These are phyloP conservation scores for Paraurostyla sp. DNA, from an alignment of 73 alveolate genomes.

Conservation along the genomic window DNA sequence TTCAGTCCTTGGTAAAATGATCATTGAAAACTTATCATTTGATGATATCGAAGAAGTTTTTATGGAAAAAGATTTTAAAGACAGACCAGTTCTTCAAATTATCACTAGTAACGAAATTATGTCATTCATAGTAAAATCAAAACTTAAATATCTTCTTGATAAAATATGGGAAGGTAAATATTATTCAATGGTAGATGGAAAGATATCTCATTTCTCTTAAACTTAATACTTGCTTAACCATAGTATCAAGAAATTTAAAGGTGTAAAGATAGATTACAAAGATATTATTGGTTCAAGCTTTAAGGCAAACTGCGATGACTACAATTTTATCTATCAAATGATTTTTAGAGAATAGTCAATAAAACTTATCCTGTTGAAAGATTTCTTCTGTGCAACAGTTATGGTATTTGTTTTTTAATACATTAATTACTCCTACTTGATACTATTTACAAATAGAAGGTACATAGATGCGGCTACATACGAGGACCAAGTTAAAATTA, in stretches of 20 bases:
- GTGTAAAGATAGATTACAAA: not conserved
- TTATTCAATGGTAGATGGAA: slow-evolving; percentile 67
- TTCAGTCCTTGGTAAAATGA: slow-evolving; percentile 4
- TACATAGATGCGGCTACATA: slow-evolving; percentile 3
- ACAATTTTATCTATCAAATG: slow-evolving; percentile 64
- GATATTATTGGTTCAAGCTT: slow-evolving; percentile 59
- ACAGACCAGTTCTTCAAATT: slow-evolving; percentile 65
- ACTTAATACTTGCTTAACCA: slow-evolving; percentile 39
- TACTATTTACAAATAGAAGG: slow-evolving; percentile 37
- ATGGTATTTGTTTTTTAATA: slow-evolving; percentile 60
- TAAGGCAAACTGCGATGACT: slow-evolving; percentile 55
- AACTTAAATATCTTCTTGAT: slow-evolving; percentile 50
- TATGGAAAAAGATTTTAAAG: slow-evolving; percentile 65
- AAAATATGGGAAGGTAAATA: slow-evolving; percentile 71
- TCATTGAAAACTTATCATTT: slow-evolving; percentile 45
- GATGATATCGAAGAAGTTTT: slow-evolving; percentile 55
- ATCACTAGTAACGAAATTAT: slow-evolving; percentile 50
- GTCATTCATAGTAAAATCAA: not conserved
- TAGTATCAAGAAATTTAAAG: slow-evolving; percentile 14
- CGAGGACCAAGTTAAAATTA: slow-evolving; percentile 37
- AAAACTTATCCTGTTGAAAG: slow-evolving; percentile 49
- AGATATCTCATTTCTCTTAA: slow-evolving; percentile 63
- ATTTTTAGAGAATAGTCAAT: slow-evolving; percentile 63
- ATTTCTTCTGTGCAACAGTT: slow-evolving; percentile 57
- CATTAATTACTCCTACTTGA: slow-evolving; percentile 53